Percentiles rank a stretch among this genome's conserved stretches.
Conservation (phyloP, 2,329 filamentous ascomycete species). For the Trichoderma endophyticum region DNA sequence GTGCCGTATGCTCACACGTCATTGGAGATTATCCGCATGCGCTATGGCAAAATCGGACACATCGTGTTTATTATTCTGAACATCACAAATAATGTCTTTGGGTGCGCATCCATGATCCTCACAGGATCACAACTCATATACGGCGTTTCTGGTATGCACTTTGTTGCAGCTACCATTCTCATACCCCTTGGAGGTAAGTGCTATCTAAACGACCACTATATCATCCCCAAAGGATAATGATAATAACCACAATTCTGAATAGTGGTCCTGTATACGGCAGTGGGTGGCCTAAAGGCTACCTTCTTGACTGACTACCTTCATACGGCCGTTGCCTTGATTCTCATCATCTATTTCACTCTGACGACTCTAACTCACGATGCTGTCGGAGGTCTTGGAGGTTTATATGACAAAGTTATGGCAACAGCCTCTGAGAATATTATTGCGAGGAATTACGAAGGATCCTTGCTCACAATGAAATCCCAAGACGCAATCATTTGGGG, state of each 20-base stretch:
- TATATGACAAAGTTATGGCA: conserved; percentile 13
- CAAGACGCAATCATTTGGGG: conserved; percentile 7
- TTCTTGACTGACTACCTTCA: conserved; percentile 16
- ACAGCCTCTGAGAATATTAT: conserved; percentile 11
- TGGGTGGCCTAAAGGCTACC: conserved; percentile 13
- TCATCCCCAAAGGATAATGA: neutral
- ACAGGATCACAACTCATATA: conserved; percentile 14
- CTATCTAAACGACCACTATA: neutral
- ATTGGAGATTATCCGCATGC: conserved; percentile 16
- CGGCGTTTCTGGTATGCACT: conserved; percentile 14
- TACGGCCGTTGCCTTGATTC: conserved; percentile 8
- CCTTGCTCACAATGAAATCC: conserved; percentile 16
- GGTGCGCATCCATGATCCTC: conserved; percentile 12
- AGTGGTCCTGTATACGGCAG: conserved; percentile 15
- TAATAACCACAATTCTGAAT: neutral
- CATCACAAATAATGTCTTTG: conserved; percentile 16
- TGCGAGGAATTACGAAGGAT: conserved; percentile 6
- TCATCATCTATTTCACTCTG: conserved; percentile 14
- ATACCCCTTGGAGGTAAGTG: conserved; percentile 13
- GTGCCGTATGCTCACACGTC: conserved; percentile 15
- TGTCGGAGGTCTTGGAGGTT: conserved; percentile 7
- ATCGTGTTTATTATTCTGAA: conserved; percentile 11
- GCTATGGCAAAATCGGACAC: conserved; percentile 12
- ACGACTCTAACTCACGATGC: conserved; percentile 5
- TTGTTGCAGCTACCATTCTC: conserved; percentile 16